Base-by-base conservation (phyloP, 2,329 filamentous ascomycete genomes). In the Monilinia laxa region DNA sequence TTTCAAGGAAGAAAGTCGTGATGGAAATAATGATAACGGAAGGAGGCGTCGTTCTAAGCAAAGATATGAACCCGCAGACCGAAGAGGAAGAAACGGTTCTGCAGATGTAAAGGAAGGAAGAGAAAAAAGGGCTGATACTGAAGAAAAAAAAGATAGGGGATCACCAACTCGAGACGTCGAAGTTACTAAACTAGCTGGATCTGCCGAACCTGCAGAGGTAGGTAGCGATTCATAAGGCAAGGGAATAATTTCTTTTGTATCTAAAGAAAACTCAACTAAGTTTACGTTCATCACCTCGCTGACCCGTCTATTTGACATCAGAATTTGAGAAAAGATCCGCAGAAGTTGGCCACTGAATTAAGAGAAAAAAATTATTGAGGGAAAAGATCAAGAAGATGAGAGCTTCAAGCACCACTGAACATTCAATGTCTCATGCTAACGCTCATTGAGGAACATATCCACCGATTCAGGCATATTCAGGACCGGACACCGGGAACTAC, bases 71-170 rank as follows among this genome's bases (percentile, higher is more conserved):
- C 73, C 74, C 42, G 70, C 71, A 70, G 77, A 73, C 70, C 77
- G 77, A 70, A 81, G 80, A 71, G 82, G 81, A 75, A 80, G 79
- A 72, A 84, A 81, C 75, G 79, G 79, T 70, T 85, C 84, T 42
- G 53, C 83, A 65, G 71, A 74, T 69, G 69, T 70, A 74, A 80
- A 81, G 77, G 80, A 79, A 76, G 76, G 76, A 75, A 81, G 79
- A 79, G 77, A 81, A 77, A 84, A 79, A 78, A 81, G 81, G 76
- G 83, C 82, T 87, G 85, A 87, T 85, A 78, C 77, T 82, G 79
- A 80, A 77, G 77, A 79, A 78, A 76, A 81, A 78, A 77, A 78
- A 75, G 81, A 78, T 78, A 74, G 70, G 68, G 67, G 67, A 68
- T 71, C 71, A 14, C 62, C 71, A 62, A 67, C 25, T 56, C 69